Percentiles rank a stretch among this genome's conserved stretches.
These are phyloP conservation scores for Fonsecaea pugnacius DNA, from an alignment of 2,329 filamentous ascomycete species.

Conservation along the genomic window DNA sequence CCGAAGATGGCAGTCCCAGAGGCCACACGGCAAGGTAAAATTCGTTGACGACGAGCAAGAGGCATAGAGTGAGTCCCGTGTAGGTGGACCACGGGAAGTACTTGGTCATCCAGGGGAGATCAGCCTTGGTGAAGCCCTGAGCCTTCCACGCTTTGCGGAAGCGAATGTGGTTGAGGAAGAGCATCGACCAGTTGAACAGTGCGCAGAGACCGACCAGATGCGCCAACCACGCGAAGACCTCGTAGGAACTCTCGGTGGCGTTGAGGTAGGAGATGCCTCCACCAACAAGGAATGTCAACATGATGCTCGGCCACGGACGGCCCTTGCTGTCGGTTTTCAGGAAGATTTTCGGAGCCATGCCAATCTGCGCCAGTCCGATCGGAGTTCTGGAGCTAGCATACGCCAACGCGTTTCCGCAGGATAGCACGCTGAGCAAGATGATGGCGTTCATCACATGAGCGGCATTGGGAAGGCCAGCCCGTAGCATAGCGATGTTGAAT, in stretches of 20 bases:
- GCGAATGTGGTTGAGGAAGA: slow-evolving; percentile 51
- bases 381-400: slow-evolving; percentile 57
- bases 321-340: slow-evolving; percentile 47
- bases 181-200: slow-evolving; percentile 52
- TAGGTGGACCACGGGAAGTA: slow-evolving; percentile 51
- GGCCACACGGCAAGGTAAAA: slow-evolving; percentile 57
- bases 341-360: slow-evolving; percentile 48
- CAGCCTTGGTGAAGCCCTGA: slow-evolving; percentile 45
- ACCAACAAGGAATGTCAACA: slow-evolving; percentile 57
- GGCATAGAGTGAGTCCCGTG: slow-evolving; percentile 51
- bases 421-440: slow-evolving; percentile 72
- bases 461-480: slow-evolving; percentile 68
- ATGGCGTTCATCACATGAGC: slow-evolving; percentile 75
- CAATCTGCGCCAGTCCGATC: slow-evolving; percentile 53
- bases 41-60: slow-evolving; percentile 52
- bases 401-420: slow-evolving; percentile 69
- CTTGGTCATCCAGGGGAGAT: slow-evolving; percentile 53
- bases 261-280: slow-evolving; percentile 56
- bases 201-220: slow-evolving; percentile 54
- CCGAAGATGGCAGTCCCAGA: slow-evolving; percentile 42
- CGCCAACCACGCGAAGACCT: slow-evolving; percentile 56
- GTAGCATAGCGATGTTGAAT: slow-evolving; percentile 71
- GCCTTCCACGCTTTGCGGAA: slow-evolving; percentile 50
- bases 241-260: slow-evolving; percentile 47
- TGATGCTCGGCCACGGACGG: slow-evolving; percentile 56